Evolutionary conservation across 2,329 filamentous ascomycete genomes (phyloP), one percentile per base, ranked within the genome.

Genomic region (Fusarium sp.): DNA sequence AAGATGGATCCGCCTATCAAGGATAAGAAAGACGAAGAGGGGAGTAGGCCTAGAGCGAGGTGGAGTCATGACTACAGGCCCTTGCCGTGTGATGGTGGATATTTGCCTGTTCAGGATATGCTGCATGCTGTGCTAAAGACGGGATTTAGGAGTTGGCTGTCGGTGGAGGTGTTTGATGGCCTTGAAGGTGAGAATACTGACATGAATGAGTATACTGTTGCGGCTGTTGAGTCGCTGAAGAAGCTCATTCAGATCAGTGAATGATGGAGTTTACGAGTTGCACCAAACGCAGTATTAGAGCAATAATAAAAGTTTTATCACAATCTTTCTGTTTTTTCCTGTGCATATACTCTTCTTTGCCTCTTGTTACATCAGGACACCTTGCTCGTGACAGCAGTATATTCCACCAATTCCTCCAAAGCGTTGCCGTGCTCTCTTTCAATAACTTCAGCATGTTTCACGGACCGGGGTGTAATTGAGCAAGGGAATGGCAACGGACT

Each of bases 1-100:
- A 90, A 87, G 74, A 86, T 90, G 42, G 83, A 85, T 1, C 82
- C 85, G 8, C 90, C 92, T 0, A 78, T 95, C 10, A 80, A 85
- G 28, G 81, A 87, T 49, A 26, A 55, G 12, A 76, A 80, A 1
- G 85, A 89, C 39, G 83, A 87, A 31, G 81, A 83, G 11, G 91
- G 90, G 0, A 75, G 91, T 48, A 81, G 90, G 36, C 90, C 92
- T 0, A 84, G 91, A 39, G 91, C 87, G 0, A 83, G 87, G 38
- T 95, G 93, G 93, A 94, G 92, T 76, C 90, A 92, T 80, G 90
- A 91, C 70, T 92, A 89, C 70, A 84, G 93, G 28, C 92, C 93
- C 0, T 80, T 94, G 66, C 92, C 92, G 1, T 94, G 90, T 74
- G 87, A 91, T 64, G 91, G 91, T 0, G 93, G 93, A 0, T 94